phyloP scores from a whole-genome alignment of 1,139 yeast genomes.

The Martiniozyma asiatica region DNA sequence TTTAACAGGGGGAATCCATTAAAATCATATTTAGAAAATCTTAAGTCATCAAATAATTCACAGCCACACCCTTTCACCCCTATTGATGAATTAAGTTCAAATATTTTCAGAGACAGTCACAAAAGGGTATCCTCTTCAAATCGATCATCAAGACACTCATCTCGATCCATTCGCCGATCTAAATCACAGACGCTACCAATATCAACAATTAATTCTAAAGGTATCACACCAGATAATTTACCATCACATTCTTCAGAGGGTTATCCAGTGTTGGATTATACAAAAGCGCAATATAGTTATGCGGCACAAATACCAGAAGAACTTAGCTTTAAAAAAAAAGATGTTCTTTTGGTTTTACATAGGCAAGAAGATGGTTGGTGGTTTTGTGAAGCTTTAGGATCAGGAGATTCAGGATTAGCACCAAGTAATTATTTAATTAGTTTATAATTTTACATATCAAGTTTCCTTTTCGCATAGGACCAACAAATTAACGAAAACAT shows the following conservation, averaged over 20 bases:
- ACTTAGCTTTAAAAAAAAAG: conserved; percentile 60
- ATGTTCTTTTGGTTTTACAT: conserved; percentile 55
- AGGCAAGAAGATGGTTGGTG: conserved; percentile 89
- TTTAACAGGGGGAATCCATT: conserved; percentile 7
- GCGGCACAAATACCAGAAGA: conserved; percentile 75
- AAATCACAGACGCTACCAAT: too few species aligned
- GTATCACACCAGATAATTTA: conserved; percentile 12
- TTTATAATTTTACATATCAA: conserved; percentile 8
- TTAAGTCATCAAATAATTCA: conserved; percentile 15
- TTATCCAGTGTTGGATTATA: conserved; percentile 41
- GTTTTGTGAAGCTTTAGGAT: conserved; percentile 60
- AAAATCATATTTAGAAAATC: conserved; percentile 36
- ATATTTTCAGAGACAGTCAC: conserved; percentile 21
- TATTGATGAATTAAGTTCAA: conserved; percentile 26
- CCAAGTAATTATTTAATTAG: conserved; percentile 60
- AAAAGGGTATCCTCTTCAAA: conserved; percentile 12
- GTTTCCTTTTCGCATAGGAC: conserved; percentile 28
- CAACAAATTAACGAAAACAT: conserved; percentile 32
- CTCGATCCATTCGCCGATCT: conserved; percentile 14
- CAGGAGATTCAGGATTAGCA: conserved; percentile 58
- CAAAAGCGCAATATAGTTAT: conserved; percentile 61
- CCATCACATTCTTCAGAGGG: conserved; percentile 22
- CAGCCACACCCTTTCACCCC: too few species aligned
- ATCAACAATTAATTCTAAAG: conserved; percentile 14
- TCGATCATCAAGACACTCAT: conserved; percentile 4